Base-by-base conservation (phyloP, 495 filamentous ascomycete species). In the Aspergillus coremiiformis region DNA sequence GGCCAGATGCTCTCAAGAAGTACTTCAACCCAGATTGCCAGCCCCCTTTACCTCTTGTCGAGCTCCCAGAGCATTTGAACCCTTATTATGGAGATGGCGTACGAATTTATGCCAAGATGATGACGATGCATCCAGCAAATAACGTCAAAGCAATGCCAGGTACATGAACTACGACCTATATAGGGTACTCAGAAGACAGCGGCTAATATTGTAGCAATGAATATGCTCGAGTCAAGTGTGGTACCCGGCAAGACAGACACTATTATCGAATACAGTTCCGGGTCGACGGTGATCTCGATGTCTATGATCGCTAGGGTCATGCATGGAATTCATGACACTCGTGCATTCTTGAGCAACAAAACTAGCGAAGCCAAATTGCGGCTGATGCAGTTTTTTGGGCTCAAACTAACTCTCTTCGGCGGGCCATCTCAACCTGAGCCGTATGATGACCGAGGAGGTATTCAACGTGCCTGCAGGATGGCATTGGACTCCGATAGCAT, bases 91-190 rank as follows among this genome's bases (percentile, higher is more conserved):
- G 71, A 22, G 78, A 84, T 76, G 78, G 76, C 4, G 77, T 84
- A 10, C 72, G 79, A 15, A 80, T 84, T 45, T 84, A 80, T 56
- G 80, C 80, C 12, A 84, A 84, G 65, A 76, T 84, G 77, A 73
- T 84, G 71, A 81, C 77, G 15, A 72, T 74, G 66, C 75, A 80
- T 52, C 81, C 81, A 15, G 79, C 80, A 30, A 78, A 83, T 49
- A 84, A 83, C 55, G 81, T 84, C 58, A 84, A 84, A 51, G 76
- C 77, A 4, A 70, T 84, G 61, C 80, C 81, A 59, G 81, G 79
- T 80, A 70, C 9, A 69, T 53, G 4, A 15, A 42, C 30, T 26
- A 20, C 33, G 1, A 4, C 3, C 14, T 10, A 10, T 17, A 39
- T 26, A 5, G 11, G 21, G 24, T 1, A 21, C 10, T 27, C 47